Base-by-base conservation (phyloP, 352 stramenopile species). In the Blastocystis sp. region DNA sequence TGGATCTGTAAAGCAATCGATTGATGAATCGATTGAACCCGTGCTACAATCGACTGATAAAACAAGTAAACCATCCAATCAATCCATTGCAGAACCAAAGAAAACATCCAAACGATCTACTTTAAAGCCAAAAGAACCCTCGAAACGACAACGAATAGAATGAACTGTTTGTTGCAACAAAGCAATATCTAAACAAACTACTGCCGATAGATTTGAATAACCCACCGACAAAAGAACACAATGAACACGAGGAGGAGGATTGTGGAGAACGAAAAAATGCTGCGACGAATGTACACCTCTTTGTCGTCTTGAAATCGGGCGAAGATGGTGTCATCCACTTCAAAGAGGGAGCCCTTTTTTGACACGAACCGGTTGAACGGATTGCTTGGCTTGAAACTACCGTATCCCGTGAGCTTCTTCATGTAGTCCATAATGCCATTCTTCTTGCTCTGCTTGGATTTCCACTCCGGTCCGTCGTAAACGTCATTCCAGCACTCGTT, bases 371-470 rank as follows among this genome's bases (percentile, higher is more conserved):
- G 9, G 21, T 54, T 76, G 6, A 76, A 76, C 21, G 42, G 7
- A 36, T 76, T 76, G 21, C 36, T 32, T n/a, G 21, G 18, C 21
- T 76, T 76, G 7, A 9, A 34, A 4, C 24, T 42, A 16, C 32
- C 38, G 11, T 67, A 67, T 14, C 57, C 57, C 32, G 64, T 56
- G 4, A 76, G 48, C 36, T 27, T 76, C 16, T 56, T 76, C 64
- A 76, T 76, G 38, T 76, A 76, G 48, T 76, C 64, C 64, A 76
- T 76, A 4, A 76, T 29, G 27, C 64, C 42, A 11, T 76, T 76
- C n/a, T 54, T 56, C 64, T 76, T 76, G 0, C 6, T 9, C 21
- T 76, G 34, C 4, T 46, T 46, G 18, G 36, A n/a, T 32, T 18
- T 76, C 64, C 64, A 76, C 16, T 32, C 64, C 2, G 64, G 48